phyloP scores from a whole-genome alignment of 345 rosid genomes.

The Iberis pinnata region DNA sequence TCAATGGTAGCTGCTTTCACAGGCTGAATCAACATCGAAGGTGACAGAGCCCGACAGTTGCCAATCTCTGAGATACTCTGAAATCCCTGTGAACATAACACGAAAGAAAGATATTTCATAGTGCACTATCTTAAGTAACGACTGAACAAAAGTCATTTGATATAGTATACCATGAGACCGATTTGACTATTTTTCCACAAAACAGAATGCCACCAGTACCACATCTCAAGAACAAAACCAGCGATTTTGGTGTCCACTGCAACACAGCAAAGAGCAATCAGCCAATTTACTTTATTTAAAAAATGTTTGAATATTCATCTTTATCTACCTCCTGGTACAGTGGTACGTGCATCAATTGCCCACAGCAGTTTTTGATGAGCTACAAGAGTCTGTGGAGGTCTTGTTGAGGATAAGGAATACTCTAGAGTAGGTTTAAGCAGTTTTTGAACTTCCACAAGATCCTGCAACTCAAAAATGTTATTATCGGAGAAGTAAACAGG shows the following conservation, averaged over 20 bases:
- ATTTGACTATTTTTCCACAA: conserved; percentile 54
- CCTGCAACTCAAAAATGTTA: conserved; percentile 34
- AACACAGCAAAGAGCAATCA: conserved; percentile 15
- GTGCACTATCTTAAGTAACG: conserved; percentile 7
- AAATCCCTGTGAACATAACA: conserved; percentile 22
- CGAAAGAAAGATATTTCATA: conserved; percentile 21
- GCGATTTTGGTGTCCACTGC: conserved; percentile 56
- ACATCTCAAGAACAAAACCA: conserved; percentile 73
- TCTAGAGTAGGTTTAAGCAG: conserved; percentile 47
- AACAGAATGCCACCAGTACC: conserved; percentile 86
- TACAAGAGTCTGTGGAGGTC: conserved; percentile 73
- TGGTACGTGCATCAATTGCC: conserved; percentile 70
- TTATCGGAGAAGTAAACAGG: conserved; percentile 14
- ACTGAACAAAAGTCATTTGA: background rate
- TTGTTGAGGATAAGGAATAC: conserved; percentile 52
- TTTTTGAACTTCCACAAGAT: conserved; percentile 31
- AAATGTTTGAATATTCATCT: background rate
- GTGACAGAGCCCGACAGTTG: conserved; percentile 36
- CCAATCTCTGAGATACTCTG: conserved; percentile 42
- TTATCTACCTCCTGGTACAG: conserved; percentile 45
- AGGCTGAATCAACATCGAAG: conserved; percentile 54
- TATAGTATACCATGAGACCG: conserved; percentile 42
- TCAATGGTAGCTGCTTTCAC: conserved; percentile 43
- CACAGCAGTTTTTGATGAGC: conserved; percentile 75
- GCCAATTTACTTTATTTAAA: conserved; percentile 9